These are phyloP conservation scores for Petasospora fabianii DNA, from an alignment of 1,139 yeast genomes.

Conservation along the genomic window DNA sequence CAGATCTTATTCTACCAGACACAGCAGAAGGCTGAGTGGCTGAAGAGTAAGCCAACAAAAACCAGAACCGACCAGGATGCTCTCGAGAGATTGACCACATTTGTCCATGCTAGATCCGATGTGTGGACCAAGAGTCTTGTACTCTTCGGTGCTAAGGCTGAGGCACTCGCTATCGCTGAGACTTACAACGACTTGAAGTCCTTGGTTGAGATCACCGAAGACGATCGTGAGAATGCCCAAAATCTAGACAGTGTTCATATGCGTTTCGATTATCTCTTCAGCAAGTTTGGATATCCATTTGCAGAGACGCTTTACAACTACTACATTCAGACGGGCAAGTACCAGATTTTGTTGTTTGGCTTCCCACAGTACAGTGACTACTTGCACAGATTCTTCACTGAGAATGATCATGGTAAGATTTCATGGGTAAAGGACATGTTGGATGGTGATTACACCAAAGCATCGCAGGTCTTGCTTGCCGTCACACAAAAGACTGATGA, in stretches of 20 bases:
- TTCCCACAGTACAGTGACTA: slow-evolving; percentile 52
- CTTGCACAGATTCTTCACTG: slow-evolving; percentile 50
- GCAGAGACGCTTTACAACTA: slow-evolving; percentile 62
- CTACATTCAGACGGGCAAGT: slow-evolving; percentile 51
- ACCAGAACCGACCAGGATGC: slow-evolving; percentile 26
- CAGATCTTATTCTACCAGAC: slow-evolving; percentile 34
- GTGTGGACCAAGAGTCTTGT: slow-evolving; percentile 57
- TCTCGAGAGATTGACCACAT: slow-evolving; percentile 17
- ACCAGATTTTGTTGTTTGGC: slow-evolving; percentile 51
- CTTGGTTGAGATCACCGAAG: slow-evolving; percentile 59
- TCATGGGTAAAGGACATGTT: slow-evolving; percentile 73
- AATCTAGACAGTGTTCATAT: slow-evolving; percentile 30
- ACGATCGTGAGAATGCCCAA: slow-evolving; percentile 40
- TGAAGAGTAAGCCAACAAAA: slow-evolving; percentile 22
- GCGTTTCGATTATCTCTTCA: slow-evolving; percentile 52
- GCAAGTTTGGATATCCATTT: slow-evolving; percentile 63
- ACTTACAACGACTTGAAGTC: slow-evolving; percentile 62
- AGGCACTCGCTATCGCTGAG: slow-evolving; percentile 66
- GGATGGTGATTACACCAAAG: slow-evolving; percentile 46
- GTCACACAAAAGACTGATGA: slow-evolving; percentile 42
- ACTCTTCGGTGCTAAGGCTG: slow-evolving; percentile 41
- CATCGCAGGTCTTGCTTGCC: slow-evolving; percentile 45
- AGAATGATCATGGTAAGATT: slow-evolving; percentile 49
- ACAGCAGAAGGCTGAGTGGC: slow-evolving; percentile 33
- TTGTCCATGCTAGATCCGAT: slow-evolving; percentile 32